These are phyloP conservation scores for Pichia rugopelliculosa DNA, from an alignment of 805 yeast species.

Conservation along the genomic window DNA sequence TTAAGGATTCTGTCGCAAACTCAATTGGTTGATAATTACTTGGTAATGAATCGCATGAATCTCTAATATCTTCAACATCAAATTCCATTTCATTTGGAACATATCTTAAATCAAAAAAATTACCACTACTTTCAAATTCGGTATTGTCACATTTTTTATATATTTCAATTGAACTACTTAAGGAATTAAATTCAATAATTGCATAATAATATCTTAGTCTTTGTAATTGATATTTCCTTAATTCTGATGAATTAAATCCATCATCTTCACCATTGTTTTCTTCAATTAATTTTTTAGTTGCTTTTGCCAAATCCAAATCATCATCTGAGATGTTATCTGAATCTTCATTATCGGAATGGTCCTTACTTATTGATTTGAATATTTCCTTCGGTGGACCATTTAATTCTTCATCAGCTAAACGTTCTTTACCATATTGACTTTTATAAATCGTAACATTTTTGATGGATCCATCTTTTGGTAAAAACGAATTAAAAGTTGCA, in stretches of 20 bases:
- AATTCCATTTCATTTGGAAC: conserved; percentile 91
- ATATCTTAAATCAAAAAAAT: conserved; percentile 84
- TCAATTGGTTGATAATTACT: conserved; percentile 66
- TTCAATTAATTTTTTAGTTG: conserved; percentile 56
- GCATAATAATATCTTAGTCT: conserved; percentile 91
- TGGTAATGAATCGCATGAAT: conserved; percentile 66
- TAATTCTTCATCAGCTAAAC: conserved; percentile 79
- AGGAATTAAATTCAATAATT: conserved; percentile 72
- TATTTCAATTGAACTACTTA: conserved; percentile 62
- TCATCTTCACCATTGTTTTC: conserved; percentile 79
- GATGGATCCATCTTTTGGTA: conserved; percentile 68
- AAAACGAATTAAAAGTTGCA: conserved; percentile 83
- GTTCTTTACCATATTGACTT: conserved; percentile 87
- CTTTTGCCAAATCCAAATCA: conserved; percentile 43
- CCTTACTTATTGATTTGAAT: conserved; percentile 44
- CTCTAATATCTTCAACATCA: conserved; percentile 61
- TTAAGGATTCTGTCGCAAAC: conserved; percentile 91
- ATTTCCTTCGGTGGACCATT: conserved; percentile 91
- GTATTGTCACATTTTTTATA: conserved; percentile 90
- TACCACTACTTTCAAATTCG: conserved; percentile 93
- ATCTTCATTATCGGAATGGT: conserved; percentile 33
- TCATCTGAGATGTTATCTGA: conserved; percentile 42
- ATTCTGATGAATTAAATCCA: conserved; percentile 64
- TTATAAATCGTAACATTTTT: conserved; percentile 68
- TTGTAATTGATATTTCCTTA: conserved; percentile 88